Evolutionary conservation across 495 filamentous ascomycete species (phyloP).

Genomic region (Trichocladium uniseriatum): DNA sequence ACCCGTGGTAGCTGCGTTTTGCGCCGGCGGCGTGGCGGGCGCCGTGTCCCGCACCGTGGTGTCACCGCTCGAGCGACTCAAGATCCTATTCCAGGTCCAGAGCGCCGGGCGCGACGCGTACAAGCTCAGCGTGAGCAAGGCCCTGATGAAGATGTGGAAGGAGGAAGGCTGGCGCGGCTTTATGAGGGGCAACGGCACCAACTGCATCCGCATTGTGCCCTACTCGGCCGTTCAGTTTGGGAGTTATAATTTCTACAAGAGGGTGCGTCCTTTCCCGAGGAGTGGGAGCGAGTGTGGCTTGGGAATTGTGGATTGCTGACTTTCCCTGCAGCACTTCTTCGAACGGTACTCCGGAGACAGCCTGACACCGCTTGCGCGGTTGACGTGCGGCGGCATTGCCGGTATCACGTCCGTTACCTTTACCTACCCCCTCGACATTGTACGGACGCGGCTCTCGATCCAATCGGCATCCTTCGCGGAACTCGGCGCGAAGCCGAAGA

Average conservation of each 20-base stretch:
- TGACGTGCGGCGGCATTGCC: constrained; percentile 78
- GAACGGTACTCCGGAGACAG: constrained; percentile 60
- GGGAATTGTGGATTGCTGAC: no score
- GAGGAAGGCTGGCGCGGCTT: constrained; percentile 96
- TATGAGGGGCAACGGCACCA: constrained; percentile 95
- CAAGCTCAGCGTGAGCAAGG: constrained; percentile 80
- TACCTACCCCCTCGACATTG: constrained; percentile 84
- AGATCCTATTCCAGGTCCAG: constrained; percentile 96
- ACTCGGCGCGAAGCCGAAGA: constrained; percentile 49
- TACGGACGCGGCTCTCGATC: constrained; percentile 89
- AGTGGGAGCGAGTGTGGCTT: neutral
- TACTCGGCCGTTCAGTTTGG: constrained; percentile 98
- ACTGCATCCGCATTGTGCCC: constrained; percentile 95
- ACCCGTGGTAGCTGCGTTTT: constrained; percentile 81
- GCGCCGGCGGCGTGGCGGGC: constrained; percentile 91
- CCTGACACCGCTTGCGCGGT: constrained; percentile 57
- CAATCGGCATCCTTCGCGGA: constrained; percentile 87
- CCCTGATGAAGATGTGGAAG: constrained; percentile 84
- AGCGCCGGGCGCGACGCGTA: constrained; percentile 85
- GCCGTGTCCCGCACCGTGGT: constrained; percentile 97
- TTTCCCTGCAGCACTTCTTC: constrained; percentile 49
- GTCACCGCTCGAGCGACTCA: constrained; percentile 87
- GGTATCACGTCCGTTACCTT: constrained; percentile 85
- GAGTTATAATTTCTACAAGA: constrained; percentile 94
- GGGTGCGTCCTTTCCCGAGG: constrained; percentile 47